phyloP scores from a whole-genome alignment of 1,139 yeast genomes.

The Scheffersomyces parashehatae region DNA sequence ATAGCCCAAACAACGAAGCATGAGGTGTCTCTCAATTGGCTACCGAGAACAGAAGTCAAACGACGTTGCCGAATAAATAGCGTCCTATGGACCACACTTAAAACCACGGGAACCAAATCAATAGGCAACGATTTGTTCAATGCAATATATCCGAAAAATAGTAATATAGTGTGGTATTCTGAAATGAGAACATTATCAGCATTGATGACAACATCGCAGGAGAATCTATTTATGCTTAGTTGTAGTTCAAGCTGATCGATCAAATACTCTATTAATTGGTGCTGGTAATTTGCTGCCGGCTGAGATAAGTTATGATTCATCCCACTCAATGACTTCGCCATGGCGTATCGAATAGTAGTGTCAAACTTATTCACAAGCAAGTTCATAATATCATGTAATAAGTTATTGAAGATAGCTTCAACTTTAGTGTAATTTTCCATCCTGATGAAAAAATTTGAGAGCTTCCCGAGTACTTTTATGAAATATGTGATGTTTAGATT shows the following conservation, averaged over 20 bases:
- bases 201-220: constrained; percentile 16
- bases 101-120: constrained; percentile 20
- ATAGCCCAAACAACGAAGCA: constrained; percentile 64
- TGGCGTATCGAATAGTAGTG: constrained; percentile 32
- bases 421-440: constrained; percentile 17
- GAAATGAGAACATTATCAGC: constrained; percentile 24
- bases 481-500: constrained; percentile 29
- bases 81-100: constrained; percentile 43
- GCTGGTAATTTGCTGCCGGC: constrained; percentile 35
- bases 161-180: constrained; percentile 35
- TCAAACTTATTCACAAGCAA: constrained; percentile 28
- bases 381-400: constrained; percentile 30
- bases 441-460: constrained; percentile 21
- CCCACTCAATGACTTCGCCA: constrained; percentile 37
- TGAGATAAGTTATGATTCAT: constrained; percentile 20
- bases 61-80: constrained; percentile 55
- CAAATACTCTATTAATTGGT: constrained; percentile 30
- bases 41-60: constrained; percentile 55
- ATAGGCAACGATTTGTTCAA: constrained; percentile 31
- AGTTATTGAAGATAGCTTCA: constrained; percentile 27
- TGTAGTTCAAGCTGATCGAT: constrained; percentile 24
- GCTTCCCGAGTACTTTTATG: constrained; percentile 36
- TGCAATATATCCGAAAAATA: constrained; percentile 37
- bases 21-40: constrained; percentile 78
- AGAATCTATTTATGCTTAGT: background rate